Base-by-base conservation (phyloP, 2,329 filamentous ascomycete species). In the Aureobasidium sp. region DNA sequence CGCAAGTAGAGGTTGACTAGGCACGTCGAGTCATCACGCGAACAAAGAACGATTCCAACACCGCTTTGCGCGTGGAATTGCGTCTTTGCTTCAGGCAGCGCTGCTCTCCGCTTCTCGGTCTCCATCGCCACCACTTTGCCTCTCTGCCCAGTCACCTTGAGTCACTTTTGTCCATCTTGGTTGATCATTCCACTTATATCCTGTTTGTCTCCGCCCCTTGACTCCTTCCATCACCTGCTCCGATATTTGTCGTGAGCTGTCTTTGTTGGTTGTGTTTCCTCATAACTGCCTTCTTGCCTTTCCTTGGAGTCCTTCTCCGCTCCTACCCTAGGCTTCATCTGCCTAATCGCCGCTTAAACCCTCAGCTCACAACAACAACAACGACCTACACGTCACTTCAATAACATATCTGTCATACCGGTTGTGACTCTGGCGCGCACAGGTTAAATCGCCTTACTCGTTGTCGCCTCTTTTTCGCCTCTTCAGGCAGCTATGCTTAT, bases 401-500 rank as follows among this genome's bases (percentile, higher is more conserved):
- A 57, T 9, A 57, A 47, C 27, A 36, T 13, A 13, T 12, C 43
- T 47, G 46, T 51, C 55, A 47, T 37, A n/a, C 43, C 27, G 53
- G 53, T 24, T 20, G 39, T 48, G 39, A 59, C 29, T 13, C 55
- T 48, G 43, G 41, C 55, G 43, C 46, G 24, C 56, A 12, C 26
- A 48, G 39, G 44, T 43, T 48, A 48, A 37, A 39, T 24, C 43
- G 24, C 36, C 6, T 8, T 24, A 17, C 29, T 43, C 27, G 10
- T 26, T 32, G 36, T 51, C 44, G 27, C 57, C 41, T 43, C 24
- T n/a, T 24, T 46, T 24, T 46, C 24, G 2, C 43, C 46, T 46
- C 57, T 36, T 20, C 4, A 55, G 48, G 59, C 37, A 62, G 55
- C 39, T 37, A 63, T 63, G 62, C 37, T 51, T 36, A 46, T 63